A percentile compares a stretch with the other conserved stretches of the same genome.
These are phyloP conservation scores for Diplodia sapinea DNA, from an alignment of 2,329 filamentous ascomycete genomes.

Conservation along the genomic window DNA sequence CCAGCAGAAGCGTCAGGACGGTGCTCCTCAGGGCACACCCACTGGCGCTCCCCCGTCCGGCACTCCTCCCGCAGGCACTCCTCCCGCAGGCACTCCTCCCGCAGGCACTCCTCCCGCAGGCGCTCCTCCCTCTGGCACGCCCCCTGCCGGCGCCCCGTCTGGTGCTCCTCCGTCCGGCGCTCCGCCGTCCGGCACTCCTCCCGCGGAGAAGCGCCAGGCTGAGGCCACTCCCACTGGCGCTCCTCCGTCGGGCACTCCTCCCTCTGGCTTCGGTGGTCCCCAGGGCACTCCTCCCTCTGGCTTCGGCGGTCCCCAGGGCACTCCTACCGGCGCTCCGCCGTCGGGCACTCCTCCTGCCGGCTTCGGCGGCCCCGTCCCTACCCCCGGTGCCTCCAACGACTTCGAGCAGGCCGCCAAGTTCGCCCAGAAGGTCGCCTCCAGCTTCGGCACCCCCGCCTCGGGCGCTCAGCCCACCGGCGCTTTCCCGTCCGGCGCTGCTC, in stretches of 20 bases:
- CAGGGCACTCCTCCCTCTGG: too few relatives aligned
- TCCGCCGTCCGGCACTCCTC: too few relatives aligned
- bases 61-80: too few relatives aligned
- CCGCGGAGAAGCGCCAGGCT: too few relatives aligned
- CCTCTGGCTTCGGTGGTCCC: too few relatives aligned
- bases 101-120: too few relatives aligned
- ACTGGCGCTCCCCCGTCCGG: neutral
- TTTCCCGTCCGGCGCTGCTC: neutral
- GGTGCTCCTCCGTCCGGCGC: too few relatives aligned
- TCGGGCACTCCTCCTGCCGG: slow-evolving; percentile 3
- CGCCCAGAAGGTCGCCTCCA: slow-evolving; percentile 11
- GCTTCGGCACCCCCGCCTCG: slow-evolving; percentile 5
- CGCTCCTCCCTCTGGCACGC: too few relatives aligned
- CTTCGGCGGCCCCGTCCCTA: neutral
- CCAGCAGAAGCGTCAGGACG: neutral
- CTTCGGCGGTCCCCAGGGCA: neutral
- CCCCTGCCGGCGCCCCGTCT: too few relatives aligned
- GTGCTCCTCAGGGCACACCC: neutral
- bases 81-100: too few relatives aligned
- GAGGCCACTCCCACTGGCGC: too few relatives aligned
- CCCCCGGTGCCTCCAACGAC: neutral
- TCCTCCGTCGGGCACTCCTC: too few relatives aligned
- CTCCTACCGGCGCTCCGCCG: neutral
- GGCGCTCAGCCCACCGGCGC: neutral
- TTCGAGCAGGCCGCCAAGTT: slow-evolving; percentile 22